Evolutionary conservation across 2,329 filamentous ascomycete genomes (phyloP).

Genomic region (Stylonectria norvegica): DNA sequence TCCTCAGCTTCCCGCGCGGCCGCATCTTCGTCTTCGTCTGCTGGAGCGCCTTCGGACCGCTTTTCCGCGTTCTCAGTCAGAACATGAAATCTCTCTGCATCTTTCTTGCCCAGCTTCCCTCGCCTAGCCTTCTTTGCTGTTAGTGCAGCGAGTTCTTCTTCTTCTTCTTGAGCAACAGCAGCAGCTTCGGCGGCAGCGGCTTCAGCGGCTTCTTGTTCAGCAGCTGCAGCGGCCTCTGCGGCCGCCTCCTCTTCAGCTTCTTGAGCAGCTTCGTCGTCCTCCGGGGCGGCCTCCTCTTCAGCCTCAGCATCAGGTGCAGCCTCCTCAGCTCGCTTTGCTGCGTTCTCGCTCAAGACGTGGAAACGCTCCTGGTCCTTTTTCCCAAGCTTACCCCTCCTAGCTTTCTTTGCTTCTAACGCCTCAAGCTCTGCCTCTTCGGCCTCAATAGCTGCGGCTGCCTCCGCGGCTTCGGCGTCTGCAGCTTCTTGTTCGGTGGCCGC

Average conservation of each 20-base stretch:
- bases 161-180: too few relatives aligned
- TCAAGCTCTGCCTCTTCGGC: slow-evolving; percentile 26
- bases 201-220: slow-evolving; percentile 15
- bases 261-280: slow-evolving; percentile 26
- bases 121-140: background rate
- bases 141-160: background rate
- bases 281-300: slow-evolving; percentile 25
- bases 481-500: slow-evolving; percentile 19
- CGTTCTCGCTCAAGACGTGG: slow-evolving; percentile 13
- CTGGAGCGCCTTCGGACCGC: slow-evolving; percentile 4
- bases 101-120: slow-evolving; percentile 2
- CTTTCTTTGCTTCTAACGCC: slow-evolving; percentile 20
- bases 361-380: slow-evolving; percentile 30
- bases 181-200: slow-evolving; percentile 8
- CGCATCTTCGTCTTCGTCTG: slow-evolving; percentile 3
- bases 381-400: slow-evolving; percentile 6
- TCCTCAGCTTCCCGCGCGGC: slow-evolving; percentile 9
- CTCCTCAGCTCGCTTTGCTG: slow-evolving; percentile 4
- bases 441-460: slow-evolving; percentile 19
- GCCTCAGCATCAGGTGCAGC: slow-evolving; percentile 14
- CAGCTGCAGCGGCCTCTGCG: slow-evolving; percentile 12
- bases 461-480: slow-evolving; percentile 24
- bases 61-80: slow-evolving; percentile 1
- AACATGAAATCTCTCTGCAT: slow-evolving; percentile 1
- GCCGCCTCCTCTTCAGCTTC: slow-evolving; percentile 13